Evolutionary conservation across 768 basidiomycete species (phyloP).

Genomic region (Fomitopsis serialis): DNA sequence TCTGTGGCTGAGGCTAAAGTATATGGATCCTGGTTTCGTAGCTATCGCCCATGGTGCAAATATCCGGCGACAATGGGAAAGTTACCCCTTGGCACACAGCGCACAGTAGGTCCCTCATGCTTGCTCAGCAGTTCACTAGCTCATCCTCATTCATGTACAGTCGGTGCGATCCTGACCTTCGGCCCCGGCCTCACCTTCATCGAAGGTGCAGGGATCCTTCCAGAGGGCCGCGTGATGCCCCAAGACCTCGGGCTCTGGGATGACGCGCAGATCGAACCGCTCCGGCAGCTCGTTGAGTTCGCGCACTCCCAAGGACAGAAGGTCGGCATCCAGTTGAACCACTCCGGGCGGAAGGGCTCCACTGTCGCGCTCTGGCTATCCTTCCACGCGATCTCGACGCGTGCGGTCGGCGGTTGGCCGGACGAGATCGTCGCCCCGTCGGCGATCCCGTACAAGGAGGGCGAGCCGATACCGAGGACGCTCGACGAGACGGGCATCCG

Average conservation of each 20-base stretch:
- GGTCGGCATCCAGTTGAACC: constrained; percentile 70
- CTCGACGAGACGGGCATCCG: constrained; percentile 3
- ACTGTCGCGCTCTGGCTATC: constrained; percentile 58
- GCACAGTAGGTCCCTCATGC: constrained; percentile 27
- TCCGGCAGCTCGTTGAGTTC: constrained; percentile 56
- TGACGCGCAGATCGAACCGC: constrained; percentile 45
- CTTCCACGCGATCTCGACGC: constrained; percentile 27
- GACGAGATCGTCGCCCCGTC: constrained; percentile 15
- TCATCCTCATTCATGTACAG: constrained; percentile 20
- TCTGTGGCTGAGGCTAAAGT: not conserved
- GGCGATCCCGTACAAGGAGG: constrained; percentile 6
- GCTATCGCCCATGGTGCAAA: constrained; percentile 57
- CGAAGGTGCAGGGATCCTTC: constrained; percentile 62
- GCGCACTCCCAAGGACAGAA: constrained; percentile 68
- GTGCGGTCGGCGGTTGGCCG: constrained; percentile 37
- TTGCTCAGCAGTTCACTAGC: not conserved
- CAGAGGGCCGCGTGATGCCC: constrained; percentile 62
- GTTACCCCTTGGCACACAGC: constrained; percentile 53
- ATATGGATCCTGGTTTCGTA: constrained; percentile 6
- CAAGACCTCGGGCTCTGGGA: constrained; percentile 58
- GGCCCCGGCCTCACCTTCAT: constrained; percentile 53
- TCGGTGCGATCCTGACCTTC: constrained; percentile 48
- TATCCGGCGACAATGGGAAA: constrained; percentile 50
- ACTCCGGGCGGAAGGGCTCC: constrained; percentile 74
- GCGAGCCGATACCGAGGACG: constrained; percentile 2